These are phyloP conservation scores for Helianthus annuus DNA, from an alignment of 129 eudicot genomes.

Conservation along the genomic window HanXRQr2.0-SUNRISE NC_035433.2:103527509-103528008, in stretches of 20 bases:
- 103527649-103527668: constrained; percentile 69
- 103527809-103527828: constrained; percentile 65
- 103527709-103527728: not conserved
- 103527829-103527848: constrained; percentile 70
- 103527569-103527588: constrained; percentile 91
- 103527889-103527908: constrained; percentile 20
- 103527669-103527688: constrained; percentile 68
- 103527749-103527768: constrained; percentile 43
- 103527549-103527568: constrained; percentile 61
- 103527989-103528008: not conserved
- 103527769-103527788: constrained; percentile 71
- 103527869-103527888: constrained; percentile 63
- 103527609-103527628: constrained; percentile 96
- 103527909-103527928: constrained; percentile 14
- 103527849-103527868: constrained; percentile 78
- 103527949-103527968: constrained; percentile 70
- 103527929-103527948: constrained; percentile 37
- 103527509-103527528: not conserved
- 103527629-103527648: constrained; percentile 96
- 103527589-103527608: constrained; percentile 93
- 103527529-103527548: constrained; percentile 7
- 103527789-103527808: constrained; percentile 55
- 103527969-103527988: not conserved
- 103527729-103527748: not conserved
- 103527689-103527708: constrained; percentile 56